Conservation (phyloP, 192 early-diverging fungal species). For the Coemansia biformis region DNA sequence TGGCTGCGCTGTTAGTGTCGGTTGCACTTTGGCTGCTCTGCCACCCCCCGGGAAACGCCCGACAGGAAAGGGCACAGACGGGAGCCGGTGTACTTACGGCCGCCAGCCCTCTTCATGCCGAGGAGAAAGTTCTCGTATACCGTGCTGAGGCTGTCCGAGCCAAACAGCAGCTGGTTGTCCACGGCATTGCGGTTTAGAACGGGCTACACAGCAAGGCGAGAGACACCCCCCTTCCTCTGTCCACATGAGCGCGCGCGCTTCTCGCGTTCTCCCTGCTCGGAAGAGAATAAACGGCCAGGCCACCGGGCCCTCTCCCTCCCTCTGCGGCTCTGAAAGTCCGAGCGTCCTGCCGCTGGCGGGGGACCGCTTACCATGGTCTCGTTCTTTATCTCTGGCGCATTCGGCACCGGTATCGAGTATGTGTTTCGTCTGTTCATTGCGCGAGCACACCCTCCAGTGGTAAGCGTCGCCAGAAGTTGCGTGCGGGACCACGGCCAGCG, state of each 20-base stretch:
- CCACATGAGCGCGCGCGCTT: no score
- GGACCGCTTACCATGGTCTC: constrained; percentile 48
- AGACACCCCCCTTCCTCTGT: no score
- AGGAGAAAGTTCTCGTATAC: constrained; percentile 74
- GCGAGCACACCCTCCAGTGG: background rate
- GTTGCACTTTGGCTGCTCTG: no score
- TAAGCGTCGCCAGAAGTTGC: background rate
- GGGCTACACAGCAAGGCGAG: constrained; percentile 21
- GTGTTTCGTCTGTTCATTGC: constrained; percentile 31
- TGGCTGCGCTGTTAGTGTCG: no score
- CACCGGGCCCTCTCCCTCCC: no score
- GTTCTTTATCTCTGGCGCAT: constrained; percentile 39
- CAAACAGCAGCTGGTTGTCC: constrained; percentile 51
- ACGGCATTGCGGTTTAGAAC: constrained; percentile 43
- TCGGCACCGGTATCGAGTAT: constrained; percentile 36
- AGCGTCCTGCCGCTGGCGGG: no score
- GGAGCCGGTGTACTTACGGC: constrained; percentile 50
- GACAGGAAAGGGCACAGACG: no score
- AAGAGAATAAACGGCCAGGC: no score
- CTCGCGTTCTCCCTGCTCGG: no score
- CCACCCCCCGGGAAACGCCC: no score
- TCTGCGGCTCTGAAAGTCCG: no score
- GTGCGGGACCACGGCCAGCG: background rate
- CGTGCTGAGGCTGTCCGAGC: constrained; percentile 54
- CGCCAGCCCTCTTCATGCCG: constrained; percentile 62